These are phyloP conservation scores for Pittosporum tobira DNA, from an alignment of 129 eudicot genomes.

Conservation along the genomic window DNA sequence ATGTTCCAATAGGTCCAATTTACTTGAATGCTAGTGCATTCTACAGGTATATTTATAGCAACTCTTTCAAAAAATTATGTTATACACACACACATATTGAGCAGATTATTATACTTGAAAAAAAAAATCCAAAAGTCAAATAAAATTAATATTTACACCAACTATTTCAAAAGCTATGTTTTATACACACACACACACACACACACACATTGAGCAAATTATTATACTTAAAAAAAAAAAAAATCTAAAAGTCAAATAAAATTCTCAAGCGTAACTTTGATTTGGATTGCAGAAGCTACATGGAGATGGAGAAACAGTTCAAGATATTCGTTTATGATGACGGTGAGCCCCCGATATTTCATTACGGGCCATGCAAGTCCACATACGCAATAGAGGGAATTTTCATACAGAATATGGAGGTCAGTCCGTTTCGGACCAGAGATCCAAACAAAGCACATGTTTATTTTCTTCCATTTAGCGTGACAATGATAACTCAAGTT, in stretches of 20 bases:
- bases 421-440: constrained; percentile 7
- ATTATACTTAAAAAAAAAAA: neutral
- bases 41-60: constrained; percentile 31
- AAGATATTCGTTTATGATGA: constrained; percentile 34
- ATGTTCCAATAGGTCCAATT: constrained; percentile 25
- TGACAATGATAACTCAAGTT: constrained; percentile 4
- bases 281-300: constrained; percentile 30
- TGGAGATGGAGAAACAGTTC: constrained; percentile 38
- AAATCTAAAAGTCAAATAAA: too few relatives aligned
- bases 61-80: too few relatives aligned
- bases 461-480: constrained; percentile 17
- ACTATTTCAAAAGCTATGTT: too few relatives aligned
- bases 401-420: constrained; percentile 16
- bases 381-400: constrained; percentile 22
- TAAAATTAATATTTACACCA: too few relatives aligned
- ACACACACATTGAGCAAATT: too few relatives aligned
- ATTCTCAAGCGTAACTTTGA: too few relatives aligned
- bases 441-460: constrained; percentile 17
- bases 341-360: constrained; percentile 46
- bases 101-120: too few relatives aligned
- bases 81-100: too few relatives aligned
- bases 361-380: constrained; percentile 25
- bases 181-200: too few relatives aligned
- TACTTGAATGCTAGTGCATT: constrained; percentile 32
- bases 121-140: too few relatives aligned